Base-by-base conservation (phyloP, 495 filamentous ascomycete genomes). In the Penicillium pancosmium region DNA sequence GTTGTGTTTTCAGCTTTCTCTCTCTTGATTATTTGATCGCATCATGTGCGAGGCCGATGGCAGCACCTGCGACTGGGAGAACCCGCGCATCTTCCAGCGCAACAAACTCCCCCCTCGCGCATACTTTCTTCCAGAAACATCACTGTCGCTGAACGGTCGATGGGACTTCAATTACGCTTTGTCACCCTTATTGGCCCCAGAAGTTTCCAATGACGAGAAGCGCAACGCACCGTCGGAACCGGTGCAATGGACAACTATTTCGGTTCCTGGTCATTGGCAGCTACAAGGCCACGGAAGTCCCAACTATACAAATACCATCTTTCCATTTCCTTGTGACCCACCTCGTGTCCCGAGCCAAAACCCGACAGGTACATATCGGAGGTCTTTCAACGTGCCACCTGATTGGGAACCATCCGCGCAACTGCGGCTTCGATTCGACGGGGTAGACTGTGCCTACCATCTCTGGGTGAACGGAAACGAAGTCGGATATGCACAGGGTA, bases 211-310 rank as follows among this genome's bases (percentile, higher is more conserved):
- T 34, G 35, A 50, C 15, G 52, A 63, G 15, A 50, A 57, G n/a
- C 23, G 60, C 36, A 60, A 59, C 25, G 5, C 10, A 0, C 21
- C 46, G 9, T 19, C 41, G 4, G 46, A 63, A 71, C 55, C 53
- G 31, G 67, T 65, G 16, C 64, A 61, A 54, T 87, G 86, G 82
- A 73, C 67, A 13, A 65, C 73, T 38, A 81, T 88, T 55, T 57
- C 77, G 35, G 87, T 90, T 10, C 87, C 86, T 1, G 83, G 85
- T 11, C 86, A 88, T 79, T 90, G 87, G 88, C 87, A 90, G 62
- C 71, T 86, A 15, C 85, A 89, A 61, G 86, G 86, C 35, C 82
- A 84, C 56, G 85, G 85, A 7, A 79, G 77, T 11, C 84, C 85
- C 3, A 84, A 87, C 40, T 88, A 88, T 61, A 87, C 83, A 7